These are phyloP conservation scores for Kodamaea kakaduensis DNA, from an alignment of 805 yeast species.

Conservation along the genomic window DNA sequence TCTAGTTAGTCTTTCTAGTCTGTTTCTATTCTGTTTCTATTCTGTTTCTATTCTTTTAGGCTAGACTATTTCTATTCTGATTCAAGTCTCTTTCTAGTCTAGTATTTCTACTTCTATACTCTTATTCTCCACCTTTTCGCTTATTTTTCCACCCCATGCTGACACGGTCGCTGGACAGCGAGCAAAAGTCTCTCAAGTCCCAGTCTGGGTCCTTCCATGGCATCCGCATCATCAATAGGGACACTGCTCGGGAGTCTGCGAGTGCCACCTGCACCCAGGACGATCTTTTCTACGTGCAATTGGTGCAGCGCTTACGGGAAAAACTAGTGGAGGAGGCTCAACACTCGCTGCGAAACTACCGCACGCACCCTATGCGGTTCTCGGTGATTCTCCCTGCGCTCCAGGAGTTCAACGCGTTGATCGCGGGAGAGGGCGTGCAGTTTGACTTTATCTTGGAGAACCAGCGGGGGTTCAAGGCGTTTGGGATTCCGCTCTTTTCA, in stretches of 20 bases:
- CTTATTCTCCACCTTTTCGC: no score
- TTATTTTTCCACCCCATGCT: no score
- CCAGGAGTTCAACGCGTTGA: conserved; percentile 9
- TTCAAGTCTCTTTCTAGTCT: no score
- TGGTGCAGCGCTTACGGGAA: conserved; percentile 4
- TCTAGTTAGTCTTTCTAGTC: no score
- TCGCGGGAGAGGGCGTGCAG: conserved; percentile 8
- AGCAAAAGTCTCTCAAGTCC: no score
- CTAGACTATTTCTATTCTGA: no score
- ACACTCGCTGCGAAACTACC: not conserved
- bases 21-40: no score
- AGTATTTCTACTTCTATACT: no score
- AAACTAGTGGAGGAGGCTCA: conserved; percentile 8
- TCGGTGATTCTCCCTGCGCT: conserved; percentile 10
- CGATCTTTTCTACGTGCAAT: conserved; percentile 3
- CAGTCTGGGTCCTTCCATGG: no score
- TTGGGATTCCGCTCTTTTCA: conserved; percentile 50
- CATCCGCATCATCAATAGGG: not conserved
- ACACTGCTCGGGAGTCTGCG: no score
- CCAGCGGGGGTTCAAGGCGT: conserved; percentile 49
- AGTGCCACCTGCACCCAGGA: not conserved
- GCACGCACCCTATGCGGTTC: conserved; percentile 5
- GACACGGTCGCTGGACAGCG: no score
- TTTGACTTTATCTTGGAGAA: conserved; percentile 49
- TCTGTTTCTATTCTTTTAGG: no score